Evolutionary conservation across 2,329 filamentous ascomycete species (phyloP).

Genomic region (Colletotrichum sp.): DNA sequence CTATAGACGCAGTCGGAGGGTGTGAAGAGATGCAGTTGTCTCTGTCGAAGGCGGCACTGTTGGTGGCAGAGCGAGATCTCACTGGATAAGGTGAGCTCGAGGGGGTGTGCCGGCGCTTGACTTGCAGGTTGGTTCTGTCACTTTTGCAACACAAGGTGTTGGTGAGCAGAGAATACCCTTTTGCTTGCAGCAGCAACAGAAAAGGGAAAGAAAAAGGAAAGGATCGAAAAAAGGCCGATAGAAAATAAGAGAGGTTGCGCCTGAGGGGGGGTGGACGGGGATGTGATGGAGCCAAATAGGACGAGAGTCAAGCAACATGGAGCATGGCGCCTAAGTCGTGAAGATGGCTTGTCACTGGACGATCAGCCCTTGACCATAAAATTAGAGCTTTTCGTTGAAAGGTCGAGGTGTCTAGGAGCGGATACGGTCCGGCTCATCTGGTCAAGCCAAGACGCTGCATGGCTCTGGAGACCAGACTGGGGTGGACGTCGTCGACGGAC

Average conservation of each 20-base stretch:
- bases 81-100: slow-evolving; percentile 13
- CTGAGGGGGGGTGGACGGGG: slow-evolving; percentile 27
- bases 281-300: slow-evolving; percentile 42
- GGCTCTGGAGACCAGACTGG: slow-evolving; percentile 15
- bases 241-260: slow-evolving; percentile 23
- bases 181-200: slow-evolving; percentile 7
- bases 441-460: slow-evolving; percentile 23
- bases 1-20: slow-evolving; percentile 30
- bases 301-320: slow-evolving; percentile 36
- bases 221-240: slow-evolving; percentile 24
- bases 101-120: slow-evolving; percentile 39
- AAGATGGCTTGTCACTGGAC: slow-evolving; percentile 48
- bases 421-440: slow-evolving; percentile 25
- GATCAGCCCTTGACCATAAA: slow-evolving; percentile 42
- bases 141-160: background rate
- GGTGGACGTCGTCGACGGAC: slow-evolving; percentile 19
- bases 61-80: slow-evolving; percentile 17
- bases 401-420: slow-evolving; percentile 21
- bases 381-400: slow-evolving; percentile 39
- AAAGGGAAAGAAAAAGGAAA: slow-evolving; percentile 21
- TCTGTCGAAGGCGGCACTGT: slow-evolving; percentile 17
- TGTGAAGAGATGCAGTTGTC: slow-evolving; percentile 24
- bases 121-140: slow-evolving; percentile 30
- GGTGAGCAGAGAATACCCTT: background rate
- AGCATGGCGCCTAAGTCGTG: slow-evolving; percentile 49